Evolutionary conservation across 352 stramenopile species (phyloP), one percentile per base, ranked within the genome.

Genomic region (Globisporangium parvum): DNA sequence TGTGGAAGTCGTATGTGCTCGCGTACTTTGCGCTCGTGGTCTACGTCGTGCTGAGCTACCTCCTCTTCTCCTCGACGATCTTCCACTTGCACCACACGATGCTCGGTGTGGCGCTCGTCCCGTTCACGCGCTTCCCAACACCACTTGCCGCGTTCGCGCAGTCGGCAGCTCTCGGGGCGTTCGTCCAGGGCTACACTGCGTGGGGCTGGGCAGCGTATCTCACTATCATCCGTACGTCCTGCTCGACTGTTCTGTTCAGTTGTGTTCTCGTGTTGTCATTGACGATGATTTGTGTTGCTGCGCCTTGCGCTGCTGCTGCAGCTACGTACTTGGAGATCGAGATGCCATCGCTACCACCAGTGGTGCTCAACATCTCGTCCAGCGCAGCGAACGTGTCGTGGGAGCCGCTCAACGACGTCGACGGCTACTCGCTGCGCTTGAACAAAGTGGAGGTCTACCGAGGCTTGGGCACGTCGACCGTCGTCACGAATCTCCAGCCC

Each of bases 21-120:
- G 50, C 65, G 46, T 93, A 91, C 52, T 23, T 50, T 1, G 6
- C 51, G 9, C 35, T 82, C 14, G 41, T 75, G 0, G 20, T 59
- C 17, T 62, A 45, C 40, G 66, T 73, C 23, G n/a, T 83, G 2
- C 15, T 89, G 26, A 84, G 73, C 20, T 88, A 73, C 68, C 63
- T 46, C 1, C 52, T 89, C 1, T 91, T 88, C 53, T 59, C 64
- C n/a, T 78, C 74, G 18, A 81, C 75, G 11, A 51, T 70, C 21
- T 85, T 90, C 15, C 83, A 93, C 50, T 39, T 91, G 14, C 83
- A 91, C 54, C 83, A 93, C 58, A 75, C 82, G 0, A 88, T 90
- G 76, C 50, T 91, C 10, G 79, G 77, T 1, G 70, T 76, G 2
- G 54, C 83, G 20, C 42, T 91, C 10, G 56, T 93, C 17, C 80